Conservation (phyloP, 495 filamentous ascomycete genomes). For the Aspergillus diversus region DNA sequence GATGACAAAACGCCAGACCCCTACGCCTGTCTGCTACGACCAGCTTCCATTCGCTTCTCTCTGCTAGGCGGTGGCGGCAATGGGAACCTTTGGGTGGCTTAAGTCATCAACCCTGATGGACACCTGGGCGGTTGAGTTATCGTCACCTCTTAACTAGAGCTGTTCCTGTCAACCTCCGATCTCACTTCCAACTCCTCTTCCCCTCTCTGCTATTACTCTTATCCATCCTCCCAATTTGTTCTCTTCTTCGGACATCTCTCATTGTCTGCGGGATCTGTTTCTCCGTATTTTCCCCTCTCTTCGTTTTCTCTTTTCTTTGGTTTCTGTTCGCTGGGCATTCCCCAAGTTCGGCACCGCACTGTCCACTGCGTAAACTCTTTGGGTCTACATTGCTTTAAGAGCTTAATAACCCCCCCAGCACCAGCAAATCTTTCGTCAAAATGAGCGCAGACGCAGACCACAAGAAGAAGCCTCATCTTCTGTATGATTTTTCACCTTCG, state of each 20-base stretch:
- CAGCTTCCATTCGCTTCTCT: constrained; percentile 47
- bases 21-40: constrained; percentile 26
- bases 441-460: constrained; percentile 79
- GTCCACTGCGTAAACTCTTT: constrained; percentile 22
- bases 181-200: constrained; percentile 29
- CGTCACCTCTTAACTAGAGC: constrained; percentile 51
- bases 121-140: constrained; percentile 30
- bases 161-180: constrained; percentile 29
- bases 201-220: constrained; percentile 24
- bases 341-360: constrained; percentile 19
- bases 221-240: constrained; percentile 26
- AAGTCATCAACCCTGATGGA: constrained; percentile 37
- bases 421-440: constrained; percentile 31
- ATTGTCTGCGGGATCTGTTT: constrained; percentile 28
- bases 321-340: constrained; percentile 23
- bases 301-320: constrained; percentile 4
- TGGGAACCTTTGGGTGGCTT: constrained; percentile 38
- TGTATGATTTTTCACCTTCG: constrained; percentile 59
- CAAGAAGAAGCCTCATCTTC: constrained; percentile 91
- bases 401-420: constrained; percentile 15
- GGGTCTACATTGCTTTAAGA: constrained; percentile 28
- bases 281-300: constrained; percentile 7
- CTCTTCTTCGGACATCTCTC: constrained; percentile 29
- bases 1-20: neutral
- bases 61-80: constrained; percentile 35